These are phyloP conservation scores for Cercospora berteroae DNA, from an alignment of 2,329 filamentous ascomycete genomes.

Conservation along the genomic window DNA sequence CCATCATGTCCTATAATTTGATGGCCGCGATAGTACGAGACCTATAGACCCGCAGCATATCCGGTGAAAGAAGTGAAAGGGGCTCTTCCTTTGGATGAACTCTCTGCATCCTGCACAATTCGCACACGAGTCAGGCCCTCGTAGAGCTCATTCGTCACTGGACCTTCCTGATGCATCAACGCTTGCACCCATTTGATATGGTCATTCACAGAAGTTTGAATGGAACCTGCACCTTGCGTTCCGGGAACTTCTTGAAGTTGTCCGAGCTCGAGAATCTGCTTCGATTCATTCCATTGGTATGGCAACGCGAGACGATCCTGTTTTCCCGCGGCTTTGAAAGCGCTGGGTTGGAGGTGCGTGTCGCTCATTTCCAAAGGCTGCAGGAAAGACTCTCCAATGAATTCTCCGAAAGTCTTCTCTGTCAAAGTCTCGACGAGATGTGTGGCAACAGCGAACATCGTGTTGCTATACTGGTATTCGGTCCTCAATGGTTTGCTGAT, in stretches of 20 bases:
- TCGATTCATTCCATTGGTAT: slow-evolving; percentile 17
- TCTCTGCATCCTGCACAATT: slow-evolving; percentile 24
- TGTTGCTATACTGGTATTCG: slow-evolving; percentile 52
- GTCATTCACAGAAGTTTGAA: slow-evolving; percentile 13
- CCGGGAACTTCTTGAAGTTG: slow-evolving; percentile 26
- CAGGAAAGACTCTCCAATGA: slow-evolving; percentile 47
- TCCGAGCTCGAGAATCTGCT: slow-evolving; percentile 13
- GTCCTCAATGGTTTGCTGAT: slow-evolving; percentile 47
- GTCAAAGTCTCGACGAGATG: slow-evolving; percentile 50
- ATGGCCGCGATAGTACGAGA: background rate
- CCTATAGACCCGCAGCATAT: background rate
- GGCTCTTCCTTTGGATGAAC: background rate
- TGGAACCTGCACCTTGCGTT: slow-evolving; percentile 13
- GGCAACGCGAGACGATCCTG: slow-evolving; percentile 37
- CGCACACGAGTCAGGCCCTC: slow-evolving; percentile 30
- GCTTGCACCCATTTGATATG: slow-evolving; percentile 16
- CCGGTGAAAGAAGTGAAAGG: background rate
- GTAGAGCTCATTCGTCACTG: slow-evolving; percentile 30
- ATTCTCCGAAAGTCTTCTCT: slow-evolving; percentile 41
- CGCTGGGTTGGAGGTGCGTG: slow-evolving; percentile 39
- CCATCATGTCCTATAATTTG: background rate
- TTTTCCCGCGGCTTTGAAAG: slow-evolving; percentile 39
- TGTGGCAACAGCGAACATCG: slow-evolving; percentile 49
- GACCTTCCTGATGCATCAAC: slow-evolving; percentile 31
- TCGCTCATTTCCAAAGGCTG: slow-evolving; percentile 49